Evolutionary conservation across 345 rosid genomes (phyloP), one percentile per base, ranked within the genome.

Genomic region (Triadica sebifera): DNA sequence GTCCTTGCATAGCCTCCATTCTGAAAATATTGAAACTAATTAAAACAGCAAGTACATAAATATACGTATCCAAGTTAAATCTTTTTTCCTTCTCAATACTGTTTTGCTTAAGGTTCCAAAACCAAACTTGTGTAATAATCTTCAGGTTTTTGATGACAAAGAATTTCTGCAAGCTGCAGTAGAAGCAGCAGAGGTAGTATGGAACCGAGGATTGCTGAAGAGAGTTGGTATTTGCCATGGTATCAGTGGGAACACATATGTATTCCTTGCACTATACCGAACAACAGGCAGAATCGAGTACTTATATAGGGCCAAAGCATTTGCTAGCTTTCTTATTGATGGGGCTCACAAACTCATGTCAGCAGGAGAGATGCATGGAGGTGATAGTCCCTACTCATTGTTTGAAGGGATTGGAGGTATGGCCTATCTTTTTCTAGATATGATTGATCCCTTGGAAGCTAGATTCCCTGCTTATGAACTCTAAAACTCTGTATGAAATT

Each of bases 371-470:
- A 79, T 79, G 75, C 75, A 79, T 37, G 75, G 81, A 79, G 81
- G 81, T 34, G 78, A 79, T 79, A 79, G 67, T 47, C 78, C 78
- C 47, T 65, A 74, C 74, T 74, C 81, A 6, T 29, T 79, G 41
- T 79, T 74, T 38, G 81, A 79, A 70, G 81, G 81, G 41, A 62
- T 19, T 71, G 81, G 81, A 63, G 78, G 81, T 37, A 69, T 79
- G 78, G 78, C 75, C 19, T 63, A 64, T 63, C 78, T 74, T 52
- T 70, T 69, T 56, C 68, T 79, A 55, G 81, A 74, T 56, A 74
- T 74, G 63, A 47, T 47, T 17, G 67, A 79, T 24, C 81, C 81
- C 8, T 56, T 61, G 22, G 55, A 64, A 20, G 66, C 81, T 57
- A 74, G 61, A 69, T 79, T 79, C 71, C 81, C 81, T 29, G 81